Evolutionary conservation across 768 basidiomycete genomes (phyloP).

Genomic region (Tulasnella calospora): DNA sequence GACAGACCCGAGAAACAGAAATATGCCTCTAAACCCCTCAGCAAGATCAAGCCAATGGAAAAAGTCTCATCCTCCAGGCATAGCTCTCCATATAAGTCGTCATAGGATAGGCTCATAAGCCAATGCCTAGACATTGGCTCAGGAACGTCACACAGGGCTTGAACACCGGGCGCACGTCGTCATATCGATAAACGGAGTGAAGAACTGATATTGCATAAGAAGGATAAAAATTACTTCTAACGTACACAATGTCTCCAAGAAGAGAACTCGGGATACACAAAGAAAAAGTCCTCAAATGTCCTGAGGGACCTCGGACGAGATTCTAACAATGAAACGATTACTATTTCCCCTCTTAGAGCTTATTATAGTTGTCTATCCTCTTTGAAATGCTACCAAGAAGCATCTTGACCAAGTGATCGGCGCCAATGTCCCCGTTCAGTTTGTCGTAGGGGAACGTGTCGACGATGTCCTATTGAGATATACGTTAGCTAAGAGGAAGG

Average conservation of each 20-base stretch:
- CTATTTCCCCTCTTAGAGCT: background rate
- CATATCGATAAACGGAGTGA: background rate
- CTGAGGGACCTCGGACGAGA: background rate
- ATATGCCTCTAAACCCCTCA: background rate
- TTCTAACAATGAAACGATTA: background rate
- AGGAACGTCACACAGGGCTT: background rate
- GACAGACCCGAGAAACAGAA: background rate
- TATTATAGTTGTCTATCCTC: conserved; percentile 1
- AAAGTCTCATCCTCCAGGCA: background rate
- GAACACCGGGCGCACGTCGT: background rate
- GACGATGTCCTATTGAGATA: conserved; percentile 55
- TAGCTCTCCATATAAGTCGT: background rate
- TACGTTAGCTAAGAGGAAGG: background rate
- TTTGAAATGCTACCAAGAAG: conserved; percentile 54
- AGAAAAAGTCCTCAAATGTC: background rate
- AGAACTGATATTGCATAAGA: background rate
- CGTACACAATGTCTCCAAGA: too few species aligned
- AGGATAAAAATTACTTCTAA: background rate
- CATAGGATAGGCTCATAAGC: background rate
- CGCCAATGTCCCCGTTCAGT: conserved; percentile 41
- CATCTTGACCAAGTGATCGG: conserved; percentile 54
- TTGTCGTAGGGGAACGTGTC: conserved; percentile 55
- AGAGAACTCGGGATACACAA: too few species aligned
- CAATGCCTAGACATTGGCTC: too few species aligned
- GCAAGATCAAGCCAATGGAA: background rate